Conservation (phyloP, 495 filamentous ascomycete species). For the Aspergillus cavernicola region DNA sequence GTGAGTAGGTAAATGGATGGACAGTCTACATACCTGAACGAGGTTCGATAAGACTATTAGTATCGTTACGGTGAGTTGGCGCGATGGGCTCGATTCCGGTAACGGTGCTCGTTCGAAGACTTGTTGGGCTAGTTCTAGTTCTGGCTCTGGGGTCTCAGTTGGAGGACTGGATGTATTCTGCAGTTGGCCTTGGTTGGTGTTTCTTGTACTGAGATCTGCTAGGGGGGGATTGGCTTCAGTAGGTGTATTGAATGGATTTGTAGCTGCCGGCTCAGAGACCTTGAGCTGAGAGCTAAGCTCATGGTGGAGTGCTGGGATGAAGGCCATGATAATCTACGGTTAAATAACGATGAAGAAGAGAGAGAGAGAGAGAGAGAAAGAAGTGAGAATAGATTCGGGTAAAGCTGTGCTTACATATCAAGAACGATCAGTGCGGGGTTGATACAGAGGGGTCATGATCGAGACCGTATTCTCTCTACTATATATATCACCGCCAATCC, state of each 20-base stretch:
- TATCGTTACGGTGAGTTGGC: constrained; percentile 17
- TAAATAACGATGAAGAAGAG: neutral
- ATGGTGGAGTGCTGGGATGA: constrained; percentile 2
- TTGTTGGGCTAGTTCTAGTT: constrained; percentile 13
- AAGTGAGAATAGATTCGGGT: no score
- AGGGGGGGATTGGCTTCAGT: neutral
- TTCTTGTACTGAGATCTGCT: neutral
- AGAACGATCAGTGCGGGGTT: neutral
- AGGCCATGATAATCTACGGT: neutral
- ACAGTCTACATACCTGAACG: constrained; percentile 21
- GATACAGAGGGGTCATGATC: neutral
- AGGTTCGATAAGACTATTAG: constrained; percentile 28
- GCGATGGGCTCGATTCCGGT: constrained; percentile 15
- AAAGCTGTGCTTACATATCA: neutral
- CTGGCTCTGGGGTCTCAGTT: neutral
- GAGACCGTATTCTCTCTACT: no score
- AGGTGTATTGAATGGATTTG: neutral
- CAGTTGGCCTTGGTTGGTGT: neutral
- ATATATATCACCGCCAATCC: no score
- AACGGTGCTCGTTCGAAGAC: constrained; percentile 23
- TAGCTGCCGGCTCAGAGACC: neutral
- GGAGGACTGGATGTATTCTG: neutral
- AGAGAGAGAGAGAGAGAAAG: neutral
- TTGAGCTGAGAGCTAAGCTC: constrained; percentile 1
- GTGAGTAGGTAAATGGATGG: no score